Evolutionary conservation across 305 asterid genomes (phyloP), one percentile per base, ranked within the genome.

Genomic region (Euphrasia arctica): DNA sequence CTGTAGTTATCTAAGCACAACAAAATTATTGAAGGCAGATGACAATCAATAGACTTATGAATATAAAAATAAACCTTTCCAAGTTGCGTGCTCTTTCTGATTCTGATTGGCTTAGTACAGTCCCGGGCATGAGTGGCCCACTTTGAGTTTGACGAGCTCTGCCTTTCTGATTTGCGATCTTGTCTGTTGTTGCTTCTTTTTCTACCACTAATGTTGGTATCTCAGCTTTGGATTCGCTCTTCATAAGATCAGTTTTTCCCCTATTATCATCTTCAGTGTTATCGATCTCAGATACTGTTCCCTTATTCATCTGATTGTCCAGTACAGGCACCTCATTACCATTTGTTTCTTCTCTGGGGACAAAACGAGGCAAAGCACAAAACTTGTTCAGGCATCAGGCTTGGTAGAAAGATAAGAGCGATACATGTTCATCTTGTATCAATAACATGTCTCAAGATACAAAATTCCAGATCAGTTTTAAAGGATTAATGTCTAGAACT

Each of bases 111-210:
- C 83, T 77, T 71, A 83, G 79, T 69, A 85, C 89, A 50, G 58
- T 15, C 45, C 90, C 96, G 52, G 95, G 87, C 83, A 72, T 77
- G 77, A 94, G 98, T n/a, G 99, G 98, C 71, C 99, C 99, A 73
- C 99, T 91, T 76, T 85, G 99, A 67, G 90, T 86, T 86, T 91
- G 91, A 67, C 98, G 97, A 76, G 82, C 72, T 74, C 81, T 86
- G 63, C 71, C 72, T n/a, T 78, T 67, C 80, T 82, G 91, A 74
- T 57, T 77, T 78, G 72, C 82, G 72, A 74, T 68, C 77, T 79
- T 90, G 74, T 82, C 66, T 41, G 57, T 82, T 59, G 75, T 63
- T 56, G 59, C 71, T 74, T 88, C 97, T 76, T 82, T 88, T 65
- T 90, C 95, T n/a, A 76, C 76, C 73, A 77, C n/a, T 58, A 80